A percentile compares a stretch with the other conserved stretches of the same genome.
Conservation (phyloP, 2,329 filamentous ascomycete species). For the Aspergillus pseudoterreus region DNA sequence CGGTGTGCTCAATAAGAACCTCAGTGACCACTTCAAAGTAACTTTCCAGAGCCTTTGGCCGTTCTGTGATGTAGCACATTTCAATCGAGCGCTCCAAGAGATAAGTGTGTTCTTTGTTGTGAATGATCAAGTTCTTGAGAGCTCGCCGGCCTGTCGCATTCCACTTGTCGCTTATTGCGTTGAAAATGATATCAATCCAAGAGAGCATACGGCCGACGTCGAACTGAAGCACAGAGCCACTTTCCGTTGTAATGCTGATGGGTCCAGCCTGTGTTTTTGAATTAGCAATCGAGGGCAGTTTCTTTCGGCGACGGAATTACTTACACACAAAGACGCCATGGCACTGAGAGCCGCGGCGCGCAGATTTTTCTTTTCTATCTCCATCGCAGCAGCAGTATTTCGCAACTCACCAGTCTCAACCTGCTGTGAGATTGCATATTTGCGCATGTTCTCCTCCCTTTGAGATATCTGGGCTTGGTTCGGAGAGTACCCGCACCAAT, state of each 20-base stretch:
- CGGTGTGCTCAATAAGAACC: slow-evolving; percentile 76
- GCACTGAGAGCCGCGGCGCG: slow-evolving; percentile 86
- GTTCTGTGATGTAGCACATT: slow-evolving; percentile 80
- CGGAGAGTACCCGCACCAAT: slow-evolving; percentile 97
- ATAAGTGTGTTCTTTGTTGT: slow-evolving; percentile 83
- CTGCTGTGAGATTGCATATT: slow-evolving; percentile 77
- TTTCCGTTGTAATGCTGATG: slow-evolving; percentile 83
- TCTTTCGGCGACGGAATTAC: slow-evolving; percentile 42
- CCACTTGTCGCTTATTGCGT: slow-evolving; percentile 83
- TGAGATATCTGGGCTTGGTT: slow-evolving; percentile 79
- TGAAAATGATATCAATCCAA: slow-evolving; percentile 96
- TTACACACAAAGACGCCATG: slow-evolving; percentile 88
- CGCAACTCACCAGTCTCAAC: slow-evolving; percentile 68
- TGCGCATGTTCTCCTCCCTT: slow-evolving; percentile 81
- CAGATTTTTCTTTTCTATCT: slow-evolving; percentile 93
- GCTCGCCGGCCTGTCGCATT: slow-evolving; percentile 86
- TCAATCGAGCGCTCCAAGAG: slow-evolving; percentile 86
- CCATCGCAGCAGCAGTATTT: slow-evolving; percentile 81
- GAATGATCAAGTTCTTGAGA: slow-evolving; percentile 80
- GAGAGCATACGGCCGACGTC: slow-evolving; percentile 87
- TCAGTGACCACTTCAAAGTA: slow-evolving; percentile 92
- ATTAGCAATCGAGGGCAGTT: slow-evolving; percentile 10
- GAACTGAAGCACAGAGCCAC: slow-evolving; percentile 81
- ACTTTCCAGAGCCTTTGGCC: slow-evolving; percentile 80
- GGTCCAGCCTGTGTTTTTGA: slow-evolving; percentile 52